Conservation (phyloP, 108 stramenopile genomes). For the Nitzschia inconspicua region DNA sequence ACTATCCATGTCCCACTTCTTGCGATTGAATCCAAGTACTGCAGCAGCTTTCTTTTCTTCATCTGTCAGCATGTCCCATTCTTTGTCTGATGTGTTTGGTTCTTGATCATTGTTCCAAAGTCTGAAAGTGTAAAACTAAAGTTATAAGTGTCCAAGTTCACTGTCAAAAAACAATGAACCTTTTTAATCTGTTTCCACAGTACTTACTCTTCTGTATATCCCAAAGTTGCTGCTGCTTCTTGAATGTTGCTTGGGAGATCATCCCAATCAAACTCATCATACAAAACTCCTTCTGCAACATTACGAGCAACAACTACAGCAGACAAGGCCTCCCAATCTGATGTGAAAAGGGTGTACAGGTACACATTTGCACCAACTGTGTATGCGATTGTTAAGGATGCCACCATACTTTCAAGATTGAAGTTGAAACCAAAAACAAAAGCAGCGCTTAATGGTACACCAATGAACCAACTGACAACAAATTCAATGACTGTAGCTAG, state of each 20-base stretch:
- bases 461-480: slow-evolving; percentile 47
- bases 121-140: too few species aligned
- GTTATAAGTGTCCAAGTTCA: too few species aligned
- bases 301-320: slow-evolving; percentile 4
- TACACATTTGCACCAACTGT: slow-evolving; percentile 32
- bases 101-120: slow-evolving; percentile 38
- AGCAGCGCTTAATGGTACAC: slow-evolving; percentile 45
- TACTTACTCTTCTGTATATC: slow-evolving; percentile 28
- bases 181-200: too few species aligned
- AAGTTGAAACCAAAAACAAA: slow-evolving; percentile 31
- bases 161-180: too few species aligned
- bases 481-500: slow-evolving; percentile 46
- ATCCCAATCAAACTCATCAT: slow-evolving; percentile 39
- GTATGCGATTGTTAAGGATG: slow-evolving; percentile 50
- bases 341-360: slow-evolving; percentile 38
- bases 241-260: slow-evolving; percentile 40
- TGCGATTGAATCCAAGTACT: not conserved
- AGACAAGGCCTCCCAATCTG: slow-evolving; percentile 42
- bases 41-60: not conserved
- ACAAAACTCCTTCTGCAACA: not conserved
- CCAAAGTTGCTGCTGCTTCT: slow-evolving; percentile 33
- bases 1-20: too few species aligned
- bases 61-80: not conserved
- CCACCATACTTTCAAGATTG: slow-evolving; percentile 39
- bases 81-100: slow-evolving; percentile 8